These are phyloP conservation scores for Cucurbitaria berberidis DNA, from an alignment of 2,329 filamentous ascomycete species.

Conservation along the genomic window DNA sequence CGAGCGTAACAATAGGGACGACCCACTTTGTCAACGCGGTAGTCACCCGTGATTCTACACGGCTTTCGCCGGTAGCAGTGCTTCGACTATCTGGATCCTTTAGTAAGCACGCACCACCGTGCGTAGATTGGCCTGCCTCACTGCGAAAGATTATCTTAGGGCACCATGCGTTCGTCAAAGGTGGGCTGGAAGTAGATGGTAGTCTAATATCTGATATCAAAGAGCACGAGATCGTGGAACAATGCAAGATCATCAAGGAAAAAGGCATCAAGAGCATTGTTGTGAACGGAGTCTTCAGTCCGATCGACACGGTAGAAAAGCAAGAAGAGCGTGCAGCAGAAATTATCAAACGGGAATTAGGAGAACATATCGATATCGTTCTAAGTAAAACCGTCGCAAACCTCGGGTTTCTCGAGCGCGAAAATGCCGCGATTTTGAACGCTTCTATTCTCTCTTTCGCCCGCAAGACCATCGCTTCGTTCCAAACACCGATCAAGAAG, in stretches of 20 bases:
- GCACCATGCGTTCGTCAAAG: conserved; percentile 54
- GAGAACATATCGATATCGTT: conserved; percentile 56
- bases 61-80: conserved; percentile 60
- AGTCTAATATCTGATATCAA: conserved; percentile 52
- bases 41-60: conserved; percentile 56
- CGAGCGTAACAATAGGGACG: conserved; percentile 59
- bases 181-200: conserved; percentile 59
- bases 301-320: conserved; percentile 60
- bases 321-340: conserved; percentile 60
- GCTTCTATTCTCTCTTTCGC: conserved; percentile 57
- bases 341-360: conserved; percentile 57
- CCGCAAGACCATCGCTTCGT: conserved; percentile 53
- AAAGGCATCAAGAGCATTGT: conserved; percentile 57
- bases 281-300: conserved; percentile 64
- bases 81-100: conserved; percentile 58
- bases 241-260: conserved; percentile 53
- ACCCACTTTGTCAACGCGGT: conserved; percentile 62
- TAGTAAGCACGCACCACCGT: conserved; percentile 57
- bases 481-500: conserved; percentile 54
- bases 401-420: conserved; percentile 57
- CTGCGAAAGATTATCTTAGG: conserved; percentile 57
- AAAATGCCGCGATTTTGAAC: conserved; percentile 60
- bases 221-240: conserved; percentile 53
- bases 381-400: conserved; percentile 60
- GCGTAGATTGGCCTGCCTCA: conserved; percentile 56